Conservation (phyloP, 441 rosid genomes). For the Theobroma grandiflorum region DNA sequence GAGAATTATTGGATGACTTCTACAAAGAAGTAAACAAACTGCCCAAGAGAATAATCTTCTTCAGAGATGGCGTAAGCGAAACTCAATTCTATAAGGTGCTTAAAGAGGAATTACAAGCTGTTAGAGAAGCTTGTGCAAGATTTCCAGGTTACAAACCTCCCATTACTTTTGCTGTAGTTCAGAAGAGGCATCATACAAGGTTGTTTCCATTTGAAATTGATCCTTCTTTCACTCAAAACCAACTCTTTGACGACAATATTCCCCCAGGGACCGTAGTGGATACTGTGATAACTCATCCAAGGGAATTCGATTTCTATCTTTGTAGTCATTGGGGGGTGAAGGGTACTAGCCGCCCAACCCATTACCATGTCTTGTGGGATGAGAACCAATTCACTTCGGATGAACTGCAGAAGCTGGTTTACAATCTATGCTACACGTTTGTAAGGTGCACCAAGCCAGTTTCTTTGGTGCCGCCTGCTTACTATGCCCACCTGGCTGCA, state of each 20-base stretch:
- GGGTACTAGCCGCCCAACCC: constrained; percentile 83
- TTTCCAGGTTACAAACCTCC: constrained; percentile 56
- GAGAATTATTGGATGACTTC: constrained; percentile 80
- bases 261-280: constrained; percentile 84
- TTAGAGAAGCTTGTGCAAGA: constrained; percentile 57
- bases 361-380: constrained; percentile 72
- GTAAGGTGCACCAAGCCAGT: constrained; percentile 78
- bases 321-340: constrained; percentile 78
- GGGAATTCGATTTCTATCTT: constrained; percentile 74
- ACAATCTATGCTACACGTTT: constrained; percentile 74
- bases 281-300: constrained; percentile 70
- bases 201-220: constrained; percentile 57
- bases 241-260: constrained; percentile 61
- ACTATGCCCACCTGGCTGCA: constrained; percentile 79
- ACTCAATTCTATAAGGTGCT: constrained; percentile 72
- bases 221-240: constrained; percentile 38
- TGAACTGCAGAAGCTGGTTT: constrained; percentile 73
- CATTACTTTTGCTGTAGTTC: constrained; percentile 72
- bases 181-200: constrained; percentile 78
- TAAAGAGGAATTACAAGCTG: constrained; percentile 65
- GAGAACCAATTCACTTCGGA: constrained; percentile 74
- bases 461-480: constrained; percentile 79
- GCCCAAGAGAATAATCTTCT: constrained; percentile 70
- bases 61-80: constrained; percentile 80
- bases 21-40: constrained; percentile 64